Base-by-base conservation (phyloP, 257 asterid species). In the Eucommia ulmoides region DNA sequence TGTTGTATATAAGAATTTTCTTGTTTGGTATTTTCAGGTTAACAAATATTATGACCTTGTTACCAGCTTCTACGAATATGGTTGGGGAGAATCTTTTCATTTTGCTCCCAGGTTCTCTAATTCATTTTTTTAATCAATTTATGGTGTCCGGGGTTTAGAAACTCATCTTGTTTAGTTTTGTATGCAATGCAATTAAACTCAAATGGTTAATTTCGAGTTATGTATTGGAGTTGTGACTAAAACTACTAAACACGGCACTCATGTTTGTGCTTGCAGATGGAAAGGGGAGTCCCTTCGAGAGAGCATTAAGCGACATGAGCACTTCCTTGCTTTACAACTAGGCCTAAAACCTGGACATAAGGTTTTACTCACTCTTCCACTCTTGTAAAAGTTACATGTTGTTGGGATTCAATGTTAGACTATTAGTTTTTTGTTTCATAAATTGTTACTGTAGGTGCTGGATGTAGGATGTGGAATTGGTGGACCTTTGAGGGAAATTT, bases 401-500 rank as follows among this genome's bases (percentile, higher is more conserved):
- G n/a, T n/a, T n/a, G n/a, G n/a, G n/a, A n/a, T n/a, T n/a, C n/a
- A n/a, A n/a, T n/a, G n/a, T n/a, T n/a, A n/a, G n/a, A n/a, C n/a
- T 15, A 41, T 44, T 23, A 0, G 51, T 38, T 42, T 16, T 29
- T 29, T 29, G 38, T 12, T 29, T 12, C 12, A 42, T 20, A 17
- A 20, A 17, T 16, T 56, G 24, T 14, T 47, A 21, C 14, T 22
- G 48, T 41, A 58, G 55, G 49, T 58, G 23, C 49, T 57, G 18
- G 63, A 57, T 57, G 50, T 58, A 47, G 63, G 63, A 8, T 58
- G 63, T 19, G 63, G 63, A 58, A 58, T 58, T 49, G 63, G 63
- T 35, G 63, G 63, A 3, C 55, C 55, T 7, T 38, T 58, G 12
- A 49, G 63, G 38, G 63, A 58, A 58, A 58, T 58, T 15, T 22